phyloP scores from a whole-genome alignment of 2,329 filamentous ascomycete genomes.

The Trichoderma breve region DNA sequence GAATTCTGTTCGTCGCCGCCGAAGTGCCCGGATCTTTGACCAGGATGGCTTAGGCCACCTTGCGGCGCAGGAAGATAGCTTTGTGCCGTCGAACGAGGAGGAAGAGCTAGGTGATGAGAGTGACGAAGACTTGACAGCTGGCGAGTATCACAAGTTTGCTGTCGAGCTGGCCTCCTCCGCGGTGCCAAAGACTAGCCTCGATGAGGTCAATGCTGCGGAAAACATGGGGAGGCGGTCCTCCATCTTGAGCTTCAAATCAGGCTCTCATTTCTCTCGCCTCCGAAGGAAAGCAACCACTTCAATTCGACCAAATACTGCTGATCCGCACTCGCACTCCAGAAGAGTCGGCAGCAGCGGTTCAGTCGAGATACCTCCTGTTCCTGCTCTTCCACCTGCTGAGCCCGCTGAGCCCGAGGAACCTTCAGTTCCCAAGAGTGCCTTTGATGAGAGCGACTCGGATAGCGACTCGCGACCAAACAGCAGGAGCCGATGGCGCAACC shows the following conservation, averaged over 20 bases:
- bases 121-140: conserved; percentile 32
- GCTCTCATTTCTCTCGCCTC: conserved; percentile 30
- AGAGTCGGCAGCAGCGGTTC: conserved; percentile 3
- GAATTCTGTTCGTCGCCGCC: conserved; percentile 16
- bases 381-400: background rate
- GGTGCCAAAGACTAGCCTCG: conserved; percentile 2
- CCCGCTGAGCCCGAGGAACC: background rate
- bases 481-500: conserved; percentile 20
- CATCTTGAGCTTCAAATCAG: conserved; percentile 29
- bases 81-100: conserved; percentile 19
- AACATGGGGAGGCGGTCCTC: conserved; percentile 23
- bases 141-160: conserved; percentile 38
- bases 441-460: conserved; percentile 34
- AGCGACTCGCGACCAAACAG: conserved; percentile 28
- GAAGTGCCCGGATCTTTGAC: conserved; percentile 12
- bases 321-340: background rate
- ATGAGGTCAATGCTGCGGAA: background rate
- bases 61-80: conserved; percentile 15
- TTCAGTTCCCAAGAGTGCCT: conserved; percentile 30
- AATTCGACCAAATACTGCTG: conserved; percentile 19
- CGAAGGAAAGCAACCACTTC: conserved; percentile 25
- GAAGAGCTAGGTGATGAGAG: conserved; percentile 24
- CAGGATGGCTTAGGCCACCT: background rate
- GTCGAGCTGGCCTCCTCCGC: conserved; percentile 30
- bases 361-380: background rate